phyloP scores from a whole-genome alignment of 192 early-diverging fungal species.

The Coemansia asiatica region DNA sequence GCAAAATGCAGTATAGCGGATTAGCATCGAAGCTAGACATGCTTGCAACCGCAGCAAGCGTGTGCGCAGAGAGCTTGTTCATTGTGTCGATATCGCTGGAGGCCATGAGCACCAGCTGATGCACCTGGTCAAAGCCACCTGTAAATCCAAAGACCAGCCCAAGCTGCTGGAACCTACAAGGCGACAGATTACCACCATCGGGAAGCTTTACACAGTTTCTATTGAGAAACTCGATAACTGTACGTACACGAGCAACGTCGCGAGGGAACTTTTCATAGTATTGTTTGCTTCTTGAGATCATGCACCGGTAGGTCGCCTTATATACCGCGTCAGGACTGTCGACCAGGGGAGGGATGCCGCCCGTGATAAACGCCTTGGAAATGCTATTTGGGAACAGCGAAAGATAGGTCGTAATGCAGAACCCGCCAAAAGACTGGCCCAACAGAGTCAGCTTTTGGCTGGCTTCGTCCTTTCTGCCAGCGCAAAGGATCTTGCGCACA shows the following conservation, averaged over 20 bases:
- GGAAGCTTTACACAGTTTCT: slow-evolving; percentile 53
- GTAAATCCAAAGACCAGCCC: slow-evolving; percentile 63
- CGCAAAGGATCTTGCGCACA: slow-evolving; percentile 61
- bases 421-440: slow-evolving; percentile 72
- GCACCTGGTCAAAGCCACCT: slow-evolving; percentile 65
- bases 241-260: slow-evolving; percentile 62
- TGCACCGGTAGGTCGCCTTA: slow-evolving; percentile 59
- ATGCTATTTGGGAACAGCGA: slow-evolving; percentile 65
- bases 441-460: slow-evolving; percentile 58
- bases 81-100: slow-evolving; percentile 46
- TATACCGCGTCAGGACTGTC: slow-evolving; percentile 64
- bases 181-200: slow-evolving; percentile 63
- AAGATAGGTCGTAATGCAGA: slow-evolving; percentile 67
- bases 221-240: slow-evolving; percentile 60
- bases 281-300: slow-evolving; percentile 60
- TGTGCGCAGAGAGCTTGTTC: slow-evolving; percentile 42
- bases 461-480: slow-evolving; percentile 23
- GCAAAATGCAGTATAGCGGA: slow-evolving; percentile 65
- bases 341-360: slow-evolving; percentile 68
- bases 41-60: slow-evolving; percentile 43
- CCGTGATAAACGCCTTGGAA: slow-evolving; percentile 65
- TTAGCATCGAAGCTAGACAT: slow-evolving; percentile 59
- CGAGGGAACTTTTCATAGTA: slow-evolving; percentile 66
- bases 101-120: slow-evolving; percentile 57
- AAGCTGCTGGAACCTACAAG: slow-evolving; percentile 68